Base-by-base conservation (phyloP, 257 asterid genomes). In the Gentiana macrophylla region DNA sequence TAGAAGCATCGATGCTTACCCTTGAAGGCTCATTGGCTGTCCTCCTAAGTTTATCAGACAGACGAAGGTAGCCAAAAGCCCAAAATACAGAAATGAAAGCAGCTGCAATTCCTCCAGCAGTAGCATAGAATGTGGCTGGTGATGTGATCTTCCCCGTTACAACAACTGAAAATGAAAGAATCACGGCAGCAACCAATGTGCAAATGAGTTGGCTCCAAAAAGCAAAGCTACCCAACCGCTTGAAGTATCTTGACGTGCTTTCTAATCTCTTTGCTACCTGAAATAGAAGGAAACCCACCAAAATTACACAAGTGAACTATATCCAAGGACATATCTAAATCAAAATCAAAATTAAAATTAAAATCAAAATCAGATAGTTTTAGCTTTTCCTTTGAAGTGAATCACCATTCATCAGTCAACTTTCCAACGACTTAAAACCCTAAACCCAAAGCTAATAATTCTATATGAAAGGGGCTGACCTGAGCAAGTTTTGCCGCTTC, bases 141-240 rank as follows among this genome's bases (percentile, higher is more conserved):
- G 98, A 85, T 3, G 98, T 81, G 54, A 87, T 72, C 73, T 77
- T 83, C 73, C 98, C 98, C 2, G 94, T 81, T 48, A 85, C 69
- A 59, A 80, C 76, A 52, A 75, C 57, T 12, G 97, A 83, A 75
- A 88, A 92, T 4, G 98, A 88, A 60, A 92, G 95, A 73, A 92
- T 85, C 47, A 82, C 94, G 3, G 97, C 95, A 35, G 94, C 67
- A 59, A 88, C 95, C 61, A 85, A 55, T 0, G 97, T 92, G 74
- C 81, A 80, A 51, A 92, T 75, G 41, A 92, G 85, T 76, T 92
- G 97, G 60, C 93, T 90, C 98, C 97, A 92, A 63, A 92, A 88
- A 13, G 97, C 99, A 11, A 92, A 81, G 63, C 95, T 81, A 34
- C 99, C 99, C 76, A 86, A 76, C 74, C 95, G 83, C 83, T 76